Percentiles rank a stretch among this genome's conserved stretches.
Conservation (phyloP, 2,329 filamentous ascomycete species). For the Trichoderma koningii region DNA sequence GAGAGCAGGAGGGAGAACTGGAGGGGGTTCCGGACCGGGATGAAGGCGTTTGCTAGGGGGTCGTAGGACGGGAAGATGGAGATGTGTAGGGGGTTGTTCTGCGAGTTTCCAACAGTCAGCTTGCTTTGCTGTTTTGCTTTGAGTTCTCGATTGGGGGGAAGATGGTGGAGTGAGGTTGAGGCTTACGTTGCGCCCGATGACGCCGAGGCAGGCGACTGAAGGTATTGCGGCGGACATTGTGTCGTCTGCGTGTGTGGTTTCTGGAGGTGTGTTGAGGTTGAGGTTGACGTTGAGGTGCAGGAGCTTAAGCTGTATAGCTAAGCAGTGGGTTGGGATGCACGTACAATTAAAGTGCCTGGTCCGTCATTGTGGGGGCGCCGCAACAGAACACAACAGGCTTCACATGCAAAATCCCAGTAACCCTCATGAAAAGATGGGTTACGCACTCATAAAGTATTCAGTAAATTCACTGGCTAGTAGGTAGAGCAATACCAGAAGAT, state of each 20-base stretch:
- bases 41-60: conserved; percentile 53
- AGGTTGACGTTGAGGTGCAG: conserved; percentile 18
- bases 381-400: neutral
- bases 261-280: neutral
- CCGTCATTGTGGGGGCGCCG: neutral
- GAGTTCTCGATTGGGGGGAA: neutral
- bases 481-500: too few relatives aligned
- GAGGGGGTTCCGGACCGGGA: conserved; percentile 68
- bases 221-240: conserved; percentile 65
- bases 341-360: conserved; percentile 3
- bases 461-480: neutral
- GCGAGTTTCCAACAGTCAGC: conserved; percentile 23
- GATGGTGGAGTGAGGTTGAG: neutral
- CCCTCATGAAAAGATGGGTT: neutral
- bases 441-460: too few relatives aligned
- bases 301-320: conserved; percentile 19
- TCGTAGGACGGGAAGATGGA: conserved; percentile 80
- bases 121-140: neutral
- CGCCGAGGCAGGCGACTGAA: conserved; percentile 87
- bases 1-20: conserved; percentile 92
- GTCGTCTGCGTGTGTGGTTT: conserved; percentile 9
- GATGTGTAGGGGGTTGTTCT: conserved; percentile 97
- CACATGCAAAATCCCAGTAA: neutral
- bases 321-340: conserved; percentile 9
- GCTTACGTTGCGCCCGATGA: conserved; percentile 88